Evolutionary conservation across 495 filamentous ascomycete genomes (phyloP), one percentile per base, ranked within the genome.

Genomic region (Trichoderma orchidacearum): DNA sequence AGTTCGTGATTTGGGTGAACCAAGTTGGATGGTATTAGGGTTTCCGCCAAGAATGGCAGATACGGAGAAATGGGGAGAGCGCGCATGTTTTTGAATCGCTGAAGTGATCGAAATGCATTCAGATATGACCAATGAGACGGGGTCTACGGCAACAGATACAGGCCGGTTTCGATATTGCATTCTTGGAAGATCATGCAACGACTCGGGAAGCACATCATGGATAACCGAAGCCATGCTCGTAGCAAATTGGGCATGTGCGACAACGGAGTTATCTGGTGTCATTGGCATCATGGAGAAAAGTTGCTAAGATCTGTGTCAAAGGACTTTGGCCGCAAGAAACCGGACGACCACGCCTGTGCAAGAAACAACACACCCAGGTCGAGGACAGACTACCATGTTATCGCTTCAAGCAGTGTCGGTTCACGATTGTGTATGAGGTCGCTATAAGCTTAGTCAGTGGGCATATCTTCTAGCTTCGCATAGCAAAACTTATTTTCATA

Each of bases 101-200:
- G 90, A 95, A 27, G 93, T 96, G 70, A 99, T 90, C 34, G 90
- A 86, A 68, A 99, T 97, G 68, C 94, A 99, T 85, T 99, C 93
- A 72, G 94, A 95, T 28, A 92, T 94, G 63, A 99, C 90, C 58
- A 99, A 72, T 41, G 94, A 90, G 55, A 96, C 89, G 3, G 93
- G 91, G 59, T 97, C 89, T 51, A 97, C 86, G 35, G 93, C 91
- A 48, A 97, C 90, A 11, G 89, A 75, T 27, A 81, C 70, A 21
- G 74, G 75, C 4, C 75, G 73, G 58, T 71, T 75, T 53, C 74
- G 67, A 58, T 75, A 78, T 51, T 75, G 72, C 63, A 73, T 72
- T 61, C 71, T 63, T 21, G 60, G 62, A 13, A 27, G 35, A 12
- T 54, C 53, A 23, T 48, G 38, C 3, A n/a, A 23, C 38, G 38